Evolutionary conservation across 108 stramenopile genomes (phyloP), one percentile per base, ranked within the genome.

Genomic region (Stephanodiscus triporus): DNA sequence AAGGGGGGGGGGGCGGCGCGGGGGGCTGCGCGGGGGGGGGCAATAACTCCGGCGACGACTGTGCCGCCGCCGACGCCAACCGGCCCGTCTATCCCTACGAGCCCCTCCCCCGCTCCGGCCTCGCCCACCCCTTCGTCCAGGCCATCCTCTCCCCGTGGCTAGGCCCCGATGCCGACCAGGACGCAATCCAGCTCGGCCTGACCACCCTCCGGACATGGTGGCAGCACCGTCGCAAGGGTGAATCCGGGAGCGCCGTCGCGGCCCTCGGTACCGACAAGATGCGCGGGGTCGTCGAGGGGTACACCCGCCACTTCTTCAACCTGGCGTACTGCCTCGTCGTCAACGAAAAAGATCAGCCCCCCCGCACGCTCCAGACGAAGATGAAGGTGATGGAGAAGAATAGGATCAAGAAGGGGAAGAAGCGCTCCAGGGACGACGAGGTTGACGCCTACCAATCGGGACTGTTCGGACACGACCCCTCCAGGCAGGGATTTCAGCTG

Each of bases 171-270:
- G 94, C 94, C 43, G 91, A 95, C 66, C 87, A 90, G 58, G 91
- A 95, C 63, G 94, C 91, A 64, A 95, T 92, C 64, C 90, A 90
- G 68, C 67, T 95, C 48, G 94, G 94, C 40, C 75, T 95, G 16
- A 95, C 91, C 24, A 92, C 94, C 2, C 77, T 95, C 4, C 80
- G 94, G 10, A 95, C 94, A 3, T 95, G 94, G 94, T 95, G 94
- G 94, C 94, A 95, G 73, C 94, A 95, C 76, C 90, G 94, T 51
- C 91, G 94, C 48, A 95, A 95, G 86, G 94, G 94, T 19, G 94
- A 95, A 67, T 86, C 85, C 42, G 91, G 91, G 2, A 87, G 88
- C 23, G 94, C 94, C 23, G 83, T 92, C 72, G 86, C 89, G 37
- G 94, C 94, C 22, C 73, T 95, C 68, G 87, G 91, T 20, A 93